Evolutionary conservation across 1,284 basidiomycete species (phyloP).

Genomic region (Ceratobasidium sp.): DNA sequence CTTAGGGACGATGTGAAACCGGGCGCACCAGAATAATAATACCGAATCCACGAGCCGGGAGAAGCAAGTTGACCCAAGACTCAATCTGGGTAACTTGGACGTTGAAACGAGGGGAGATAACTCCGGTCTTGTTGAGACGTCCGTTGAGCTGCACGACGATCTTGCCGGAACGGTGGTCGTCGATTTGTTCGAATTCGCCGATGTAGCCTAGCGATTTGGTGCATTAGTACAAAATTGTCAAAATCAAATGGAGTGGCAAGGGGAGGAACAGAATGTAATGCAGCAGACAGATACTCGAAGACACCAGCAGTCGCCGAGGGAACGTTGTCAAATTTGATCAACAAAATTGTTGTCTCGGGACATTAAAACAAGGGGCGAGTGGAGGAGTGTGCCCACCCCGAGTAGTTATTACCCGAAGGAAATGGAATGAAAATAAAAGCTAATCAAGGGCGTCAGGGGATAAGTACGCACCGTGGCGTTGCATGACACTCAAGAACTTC

Average conservation of each 20-base stretch:
- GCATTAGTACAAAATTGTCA: slow-evolving; percentile 35
- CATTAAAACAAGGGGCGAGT: slow-evolving; percentile 78
- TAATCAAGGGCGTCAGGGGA: slow-evolving; percentile 41
- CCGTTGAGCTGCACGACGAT: slow-evolving; percentile 99
- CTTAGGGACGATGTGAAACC: not conserved
- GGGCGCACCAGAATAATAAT: slow-evolving; percentile 88
- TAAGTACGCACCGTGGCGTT: slow-evolving; percentile 87
- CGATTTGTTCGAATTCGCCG: slow-evolving; percentile 99
- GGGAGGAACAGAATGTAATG: slow-evolving; percentile 45
- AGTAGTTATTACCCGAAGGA: slow-evolving; percentile 79
- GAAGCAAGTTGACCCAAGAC: slow-evolving; percentile 92
- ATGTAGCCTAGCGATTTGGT: slow-evolving; percentile 82
- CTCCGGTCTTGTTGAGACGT: slow-evolving; percentile 98
- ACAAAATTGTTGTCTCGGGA: slow-evolving; percentile 70
- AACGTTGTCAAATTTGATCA: slow-evolving; percentile 19
- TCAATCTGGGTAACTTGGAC: slow-evolving; percentile 94
- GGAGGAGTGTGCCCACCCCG: slow-evolving; percentile 67
- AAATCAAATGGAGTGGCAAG: not conserved
- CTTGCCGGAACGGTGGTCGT: slow-evolving; percentile 99
- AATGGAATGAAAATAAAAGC: slow-evolving; percentile 19
- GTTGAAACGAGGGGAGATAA: slow-evolving; percentile 99
- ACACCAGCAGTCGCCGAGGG: slow-evolving; percentile 40
- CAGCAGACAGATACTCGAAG: slow-evolving; percentile 44
- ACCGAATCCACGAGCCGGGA: slow-evolving; percentile 96
- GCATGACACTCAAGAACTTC: slow-evolving; percentile 97